Percentiles rank a stretch among this genome's conserved stretches.
Conservation (phyloP, 768 basidiomycete species). For the Phanerodontia chrysosporium region DNA sequence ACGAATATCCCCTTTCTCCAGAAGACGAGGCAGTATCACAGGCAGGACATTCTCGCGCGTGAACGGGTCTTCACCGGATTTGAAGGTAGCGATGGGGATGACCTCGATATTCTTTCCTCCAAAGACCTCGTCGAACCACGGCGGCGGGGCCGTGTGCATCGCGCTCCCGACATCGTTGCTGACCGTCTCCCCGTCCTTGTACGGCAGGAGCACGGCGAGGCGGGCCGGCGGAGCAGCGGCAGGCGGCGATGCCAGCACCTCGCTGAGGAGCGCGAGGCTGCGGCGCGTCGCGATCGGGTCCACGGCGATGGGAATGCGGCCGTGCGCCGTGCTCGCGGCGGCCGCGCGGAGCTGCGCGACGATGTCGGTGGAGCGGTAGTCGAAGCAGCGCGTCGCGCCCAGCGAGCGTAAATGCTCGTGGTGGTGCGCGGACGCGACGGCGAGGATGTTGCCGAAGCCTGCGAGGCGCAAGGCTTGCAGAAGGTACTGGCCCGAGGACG, state of each 20-base stretch:
- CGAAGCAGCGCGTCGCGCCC: conserved; percentile 4
- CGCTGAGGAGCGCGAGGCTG: not conserved
- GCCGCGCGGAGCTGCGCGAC: not conserved
- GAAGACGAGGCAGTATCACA: not conserved
- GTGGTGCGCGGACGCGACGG: conserved; percentile 1
- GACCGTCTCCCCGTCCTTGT: not conserved
- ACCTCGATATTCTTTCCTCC: not conserved
- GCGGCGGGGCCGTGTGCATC: not conserved
- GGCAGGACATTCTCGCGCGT: not conserved
- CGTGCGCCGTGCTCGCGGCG: not conserved
- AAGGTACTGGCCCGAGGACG: not conserved
- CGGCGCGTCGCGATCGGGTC: not conserved
- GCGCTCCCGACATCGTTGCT: not conserved
- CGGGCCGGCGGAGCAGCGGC: not conserved
- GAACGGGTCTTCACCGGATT: not conserved
- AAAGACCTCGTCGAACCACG: not conserved
- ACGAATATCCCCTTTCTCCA: not conserved
- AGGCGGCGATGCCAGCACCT: not conserved
- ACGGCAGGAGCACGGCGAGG: not conserved
- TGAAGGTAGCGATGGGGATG: not conserved
- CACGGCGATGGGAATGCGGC: not conserved
- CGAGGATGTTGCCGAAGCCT: conserved; percentile 2
- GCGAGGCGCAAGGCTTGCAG: not conserved
- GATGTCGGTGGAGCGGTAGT: conserved; percentile 4
- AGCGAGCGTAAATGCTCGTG: conserved; percentile 3